phyloP scores from a whole-genome alignment of 2,329 filamentous ascomycete genomes.

The Colletotrichum graminicola region DNA sequence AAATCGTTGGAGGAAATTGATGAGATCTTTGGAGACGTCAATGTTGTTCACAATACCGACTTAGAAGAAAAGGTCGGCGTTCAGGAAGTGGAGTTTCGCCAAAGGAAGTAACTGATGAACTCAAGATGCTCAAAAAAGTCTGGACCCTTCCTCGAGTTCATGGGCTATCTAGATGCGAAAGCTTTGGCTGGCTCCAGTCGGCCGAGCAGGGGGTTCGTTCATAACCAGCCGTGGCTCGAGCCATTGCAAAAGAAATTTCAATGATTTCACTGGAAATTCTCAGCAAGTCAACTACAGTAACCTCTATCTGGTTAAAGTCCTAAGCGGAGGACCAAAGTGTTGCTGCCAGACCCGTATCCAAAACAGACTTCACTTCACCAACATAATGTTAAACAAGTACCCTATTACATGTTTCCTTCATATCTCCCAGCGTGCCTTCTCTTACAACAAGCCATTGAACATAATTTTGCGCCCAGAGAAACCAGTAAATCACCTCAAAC shows the following conservation, averaged over 20 bases:
- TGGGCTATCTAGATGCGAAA: not conserved
- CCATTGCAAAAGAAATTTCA: too few species aligned
- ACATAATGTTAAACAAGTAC: not conserved
- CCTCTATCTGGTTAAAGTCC: too few species aligned
- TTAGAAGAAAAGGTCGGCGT: constrained; percentile 43
- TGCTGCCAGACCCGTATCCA: not conserved
- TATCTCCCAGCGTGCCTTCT: not conserved
- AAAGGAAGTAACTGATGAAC: not conserved
- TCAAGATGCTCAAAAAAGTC: too few species aligned
- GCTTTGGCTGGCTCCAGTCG: not conserved
- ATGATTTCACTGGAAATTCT: too few species aligned
- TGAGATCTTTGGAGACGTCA: constrained; percentile 55
- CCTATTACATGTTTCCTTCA: not conserved
- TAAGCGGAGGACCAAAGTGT: not conserved
- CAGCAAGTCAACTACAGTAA: too few species aligned
- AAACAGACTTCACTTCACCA: not conserved
- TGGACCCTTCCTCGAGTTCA: not conserved
- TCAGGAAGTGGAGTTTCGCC: constrained; percentile 32
- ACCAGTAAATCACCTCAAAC: not conserved
- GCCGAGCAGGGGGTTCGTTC: too few species aligned
- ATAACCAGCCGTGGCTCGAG: too few species aligned
- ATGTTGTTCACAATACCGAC: constrained; percentile 46
- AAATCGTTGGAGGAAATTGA: constrained; percentile 57
- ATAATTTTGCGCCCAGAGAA: not conserved
- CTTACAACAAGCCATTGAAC: not conserved